Base-by-base conservation (phyloP, 345 rosid species). In the Brassica incana region DNA sequence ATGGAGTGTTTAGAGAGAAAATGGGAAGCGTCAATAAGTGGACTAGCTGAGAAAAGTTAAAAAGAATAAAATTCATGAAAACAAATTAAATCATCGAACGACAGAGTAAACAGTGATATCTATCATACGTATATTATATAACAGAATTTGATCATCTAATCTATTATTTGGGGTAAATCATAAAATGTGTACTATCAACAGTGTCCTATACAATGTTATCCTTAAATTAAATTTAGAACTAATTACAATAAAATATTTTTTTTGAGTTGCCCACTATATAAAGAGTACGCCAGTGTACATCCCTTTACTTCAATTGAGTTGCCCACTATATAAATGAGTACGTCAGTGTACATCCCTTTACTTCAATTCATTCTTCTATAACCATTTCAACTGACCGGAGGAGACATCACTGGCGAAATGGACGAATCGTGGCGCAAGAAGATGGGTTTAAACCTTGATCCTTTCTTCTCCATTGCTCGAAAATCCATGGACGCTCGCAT, bases 361-460 rank as follows among this genome's bases (percentile, higher is more conserved):
- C 72, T 69, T 67, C 4, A 27, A 27, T 27, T 27, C n/a, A 45
- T 30, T 25, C 29, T 12, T 1, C 48, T 9, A 10, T 1, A 2
- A 54, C 0, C 32, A 20, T 20, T 60, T 4, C 2, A 29, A 25
- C 76, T 64, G 36, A 56, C 25, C 48, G 73, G 73, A 52, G 62
- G 1, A 43, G 23, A 33, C 36, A 58, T 72, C 66, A 27, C 67
- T 68, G 63, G 73, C 54, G 54, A 78, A 11, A 92, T 94, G 98
- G 98, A 94, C 65, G 96, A 92, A 67, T 89, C 96, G 0, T 92
- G 98, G 98, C 81, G 93, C 32, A 87, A 85, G 90, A 86, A 86
- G 25, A 90, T 94, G 86, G 96, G 91, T 78, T 84, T 84, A 83
- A 50, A 81, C 69, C 43, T 2, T 71, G 80, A 76, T n/a, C 83